Evolutionary conservation across 192 early-diverging fungal species (phyloP).

Genomic region (Kappamyces sp.): DNA sequence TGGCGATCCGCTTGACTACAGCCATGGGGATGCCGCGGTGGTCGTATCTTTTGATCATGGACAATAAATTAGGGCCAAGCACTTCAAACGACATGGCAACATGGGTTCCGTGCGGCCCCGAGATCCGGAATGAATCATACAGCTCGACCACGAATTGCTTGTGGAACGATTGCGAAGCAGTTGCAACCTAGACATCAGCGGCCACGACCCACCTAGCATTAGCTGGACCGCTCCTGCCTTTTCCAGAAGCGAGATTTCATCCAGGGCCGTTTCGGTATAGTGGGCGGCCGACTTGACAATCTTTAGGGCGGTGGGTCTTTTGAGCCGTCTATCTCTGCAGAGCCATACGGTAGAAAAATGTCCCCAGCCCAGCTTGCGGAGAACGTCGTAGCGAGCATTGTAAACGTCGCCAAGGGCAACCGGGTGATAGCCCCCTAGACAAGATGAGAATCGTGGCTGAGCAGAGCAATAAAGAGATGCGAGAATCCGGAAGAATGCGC

Average conservation of each 20-base stretch:
- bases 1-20: slow-evolving; percentile 84
- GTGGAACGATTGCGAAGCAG: slow-evolving; percentile 30
- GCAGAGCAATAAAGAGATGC: background rate
- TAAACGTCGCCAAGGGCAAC: slow-evolving; percentile 77
- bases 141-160: slow-evolving; percentile 74
- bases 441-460: background rate
- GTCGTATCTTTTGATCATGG: slow-evolving; percentile 75
- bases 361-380: slow-evolving; percentile 96
- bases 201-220: slow-evolving; percentile 7
- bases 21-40: slow-evolving; percentile 77
- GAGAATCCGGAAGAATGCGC: background rate
- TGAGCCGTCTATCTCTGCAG: slow-evolving; percentile 62
- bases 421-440: slow-evolving; percentile 81
- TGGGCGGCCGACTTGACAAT: slow-evolving; percentile 93
- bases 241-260: slow-evolving; percentile 92
- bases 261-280: slow-evolving; percentile 91
- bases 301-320: slow-evolving; percentile 88
- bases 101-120: slow-evolving; percentile 82
- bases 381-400: slow-evolving; percentile 71
- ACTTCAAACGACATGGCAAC: slow-evolving; percentile 98
- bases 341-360: slow-evolving; percentile 99
- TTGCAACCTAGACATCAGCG: slow-evolving; percentile 11
- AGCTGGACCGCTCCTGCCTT: slow-evolving; percentile 45
- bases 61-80: slow-evolving; percentile 88
- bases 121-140: slow-evolving; percentile 85